Base-by-base conservation (phyloP, 352 stramenopile species). In the Blastocystis sp. region DNA sequence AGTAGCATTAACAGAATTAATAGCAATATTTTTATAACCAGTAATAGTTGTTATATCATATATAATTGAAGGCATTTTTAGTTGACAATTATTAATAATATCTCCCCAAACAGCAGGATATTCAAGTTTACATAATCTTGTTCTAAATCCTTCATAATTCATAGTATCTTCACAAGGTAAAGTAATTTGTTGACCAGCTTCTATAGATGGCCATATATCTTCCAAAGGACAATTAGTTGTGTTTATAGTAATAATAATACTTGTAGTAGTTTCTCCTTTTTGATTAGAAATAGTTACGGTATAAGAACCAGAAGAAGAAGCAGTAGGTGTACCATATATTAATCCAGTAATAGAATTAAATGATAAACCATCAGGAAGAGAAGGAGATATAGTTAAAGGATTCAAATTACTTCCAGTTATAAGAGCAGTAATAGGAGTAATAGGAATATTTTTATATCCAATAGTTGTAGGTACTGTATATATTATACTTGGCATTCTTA, bases 381-480 rank as follows among this genome's bases (percentile, higher is more conserved):
- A 54, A 9, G 52, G 52, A 11, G 2, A 21, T 25, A 62, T 62
- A n/a, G 34, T 52, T 4, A 39, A 42, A 19, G 34, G 40, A 19
- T 19, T 52, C n/a, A 62, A 54, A 13, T 28, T 25, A 6, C 24
- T 39, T 2, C 52, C 52, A 18, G 52, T 27, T 19, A 62, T 40
- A 24, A 48, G 24, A 5, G 52, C 39, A n/a, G 54, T 33, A 32
- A 62, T 62, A 11, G 52, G 52, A 16, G 9, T 28, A 42, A 62
- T 62, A 39, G 40, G 34, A 39, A 54, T 25, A 27, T 62, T 62
- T 42, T 62, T 62, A n/a, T n/a, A n/a, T n/a, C n/a, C n/a, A n/a
- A n/a, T n/a, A n/a, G n/a, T n/a, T n/a, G n/a, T n/a, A n/a, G n/a
- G n/a, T n/a, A n/a, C n/a, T n/a, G n/a, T n/a, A n/a, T n/a, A n/a